Conservation (phyloP, 2,329 filamentous ascomycete species). For the Fusarium mangiferae region DNA sequence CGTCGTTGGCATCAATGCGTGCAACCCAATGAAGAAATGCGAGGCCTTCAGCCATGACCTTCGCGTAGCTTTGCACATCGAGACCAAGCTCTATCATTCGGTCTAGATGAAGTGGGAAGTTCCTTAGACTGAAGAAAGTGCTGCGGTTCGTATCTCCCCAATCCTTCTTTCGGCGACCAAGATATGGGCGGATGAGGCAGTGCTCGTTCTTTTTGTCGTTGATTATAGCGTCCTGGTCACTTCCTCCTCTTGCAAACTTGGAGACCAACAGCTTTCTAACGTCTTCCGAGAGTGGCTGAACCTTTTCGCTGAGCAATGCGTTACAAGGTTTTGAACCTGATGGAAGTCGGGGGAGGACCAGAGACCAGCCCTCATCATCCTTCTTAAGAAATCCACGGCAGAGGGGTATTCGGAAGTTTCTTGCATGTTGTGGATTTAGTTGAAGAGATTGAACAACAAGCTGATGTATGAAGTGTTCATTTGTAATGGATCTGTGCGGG, state of each 20-base stretch:
- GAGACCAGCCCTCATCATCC: slow-evolving; percentile 19
- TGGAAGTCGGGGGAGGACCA: slow-evolving; percentile 37
- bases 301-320: slow-evolving; percentile 46
- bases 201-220: slow-evolving; percentile 51
- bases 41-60: slow-evolving; percentile 60
- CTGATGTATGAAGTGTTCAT: slow-evolving; percentile 31
- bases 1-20: slow-evolving; percentile 60
- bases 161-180: slow-evolving; percentile 51
- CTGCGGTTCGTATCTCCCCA: not conserved
- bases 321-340: slow-evolving; percentile 36
- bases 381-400: slow-evolving; percentile 2
- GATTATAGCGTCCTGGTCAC: not conserved
- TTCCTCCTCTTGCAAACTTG: slow-evolving; percentile 27
- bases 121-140: slow-evolving; percentile 55
- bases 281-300: slow-evolving; percentile 29
- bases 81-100: slow-evolving; percentile 59
- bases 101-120: slow-evolving; percentile 61
- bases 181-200: slow-evolving; percentile 61
- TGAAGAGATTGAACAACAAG: not conserved
- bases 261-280: slow-evolving; percentile 33
- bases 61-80: slow-evolving; percentile 49
- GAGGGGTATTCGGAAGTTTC: not conserved
- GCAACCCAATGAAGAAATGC: slow-evolving; percentile 62
- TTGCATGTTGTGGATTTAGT: not conserved
- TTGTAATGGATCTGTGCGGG: slow-evolving; percentile 17